These are phyloP conservation scores for Sporothrix variecibatus DNA, from an alignment of 2,329 filamentous ascomycete genomes.

Conservation along the genomic window DNA sequence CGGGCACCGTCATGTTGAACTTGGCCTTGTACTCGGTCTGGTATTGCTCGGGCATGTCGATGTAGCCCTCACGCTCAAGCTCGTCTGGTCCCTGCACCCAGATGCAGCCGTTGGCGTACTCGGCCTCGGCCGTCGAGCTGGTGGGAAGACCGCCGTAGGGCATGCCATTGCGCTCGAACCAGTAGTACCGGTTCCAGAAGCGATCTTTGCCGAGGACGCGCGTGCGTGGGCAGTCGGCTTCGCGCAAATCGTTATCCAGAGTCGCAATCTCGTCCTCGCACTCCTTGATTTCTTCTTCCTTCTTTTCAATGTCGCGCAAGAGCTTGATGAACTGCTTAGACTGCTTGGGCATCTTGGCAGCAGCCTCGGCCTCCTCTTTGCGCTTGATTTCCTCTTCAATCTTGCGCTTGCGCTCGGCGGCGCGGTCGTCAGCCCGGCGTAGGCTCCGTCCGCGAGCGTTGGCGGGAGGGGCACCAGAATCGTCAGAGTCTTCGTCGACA, in stretches of 20 bases:
- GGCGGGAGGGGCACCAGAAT: conserved; percentile 62
- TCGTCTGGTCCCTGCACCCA: conserved; percentile 97
- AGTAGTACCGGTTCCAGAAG: conserved; percentile 98
- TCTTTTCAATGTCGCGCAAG: conserved; percentile 84
- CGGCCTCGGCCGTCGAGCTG: conserved; percentile 83
- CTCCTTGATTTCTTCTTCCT: conserved; percentile 75
- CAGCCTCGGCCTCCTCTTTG: conserved; percentile 66
- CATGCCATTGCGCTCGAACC: conserved; percentile 99
- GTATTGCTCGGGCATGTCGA: conserved; percentile 71
- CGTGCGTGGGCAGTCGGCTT: conserved; percentile 90
- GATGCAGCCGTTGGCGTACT: conserved; percentile 90
- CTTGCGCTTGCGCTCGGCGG: conserved; percentile 75
- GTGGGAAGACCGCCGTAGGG: conserved; percentile 84
- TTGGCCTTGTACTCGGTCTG: conserved; percentile 74
- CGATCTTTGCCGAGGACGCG: conserved; percentile 89
- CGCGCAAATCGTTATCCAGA: conserved; percentile 88
- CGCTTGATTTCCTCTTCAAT: conserved; percentile 67
- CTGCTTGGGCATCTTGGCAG: conserved; percentile 69
- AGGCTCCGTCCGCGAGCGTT: conserved; percentile 56
- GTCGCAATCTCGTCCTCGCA: conserved; percentile 83
- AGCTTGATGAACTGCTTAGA: conserved; percentile 88
- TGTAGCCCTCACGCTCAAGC: conserved; percentile 81
- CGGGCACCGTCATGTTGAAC: conserved; percentile 79
- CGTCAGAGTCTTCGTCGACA: conserved; percentile 61
- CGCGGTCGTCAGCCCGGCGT: conserved; percentile 66